Base-by-base conservation (phyloP, 2,329 filamentous ascomycete species). In the Nigrospora osmanthi region DNA sequence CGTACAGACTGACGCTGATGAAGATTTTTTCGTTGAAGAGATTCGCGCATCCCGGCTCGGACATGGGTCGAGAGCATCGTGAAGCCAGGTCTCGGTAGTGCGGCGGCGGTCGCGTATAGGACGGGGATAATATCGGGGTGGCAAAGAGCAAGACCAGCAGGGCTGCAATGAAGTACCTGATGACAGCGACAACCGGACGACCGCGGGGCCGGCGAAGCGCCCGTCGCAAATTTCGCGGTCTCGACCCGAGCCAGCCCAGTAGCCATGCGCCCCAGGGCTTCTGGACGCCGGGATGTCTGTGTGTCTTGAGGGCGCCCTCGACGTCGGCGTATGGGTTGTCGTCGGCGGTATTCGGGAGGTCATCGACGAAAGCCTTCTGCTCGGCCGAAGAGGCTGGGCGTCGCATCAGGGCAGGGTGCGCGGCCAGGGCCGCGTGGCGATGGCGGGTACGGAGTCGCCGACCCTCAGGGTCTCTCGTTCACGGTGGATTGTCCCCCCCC, bases 1-100 rank as follows among this genome's bases (percentile, higher is more conserved):
- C 83, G 53, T 85, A 84, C 44, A 89, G 71, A 54, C 81, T 86
- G 14, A 84, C 78, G 2, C 81, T 81, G 42, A 89, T 85, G 56
- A 85, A 89, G n/a, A 89, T 68, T 54, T 80, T 84, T 59, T 88
- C 81, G 41, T 77, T 69, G 38, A 51, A 47, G 0, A 59, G 52
- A 48, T 70, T 70, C 17, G 62, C 68, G 47, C 68, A 66, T 23
- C 67, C 63, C 9, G 56, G 45, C 33, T 50, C 19, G 34, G 54
- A 47, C 34, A 48, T 43, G 12, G 57, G 50, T 2, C 53, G 59
- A 16, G 54, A 47, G 48, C 66, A 69, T 45, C 57, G 45, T 17
- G 53, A 47, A 10, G 57, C 55, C 6, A 68, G 54, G 11, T 56
- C 53, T 31, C 48, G 50, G 48, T 69, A 69, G 48, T 71, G 70